These are phyloP conservation scores for Apophysomyces trapeziformis DNA, from an alignment of 371 early-diverging fungal genomes.

Conservation along the genomic window DNA sequence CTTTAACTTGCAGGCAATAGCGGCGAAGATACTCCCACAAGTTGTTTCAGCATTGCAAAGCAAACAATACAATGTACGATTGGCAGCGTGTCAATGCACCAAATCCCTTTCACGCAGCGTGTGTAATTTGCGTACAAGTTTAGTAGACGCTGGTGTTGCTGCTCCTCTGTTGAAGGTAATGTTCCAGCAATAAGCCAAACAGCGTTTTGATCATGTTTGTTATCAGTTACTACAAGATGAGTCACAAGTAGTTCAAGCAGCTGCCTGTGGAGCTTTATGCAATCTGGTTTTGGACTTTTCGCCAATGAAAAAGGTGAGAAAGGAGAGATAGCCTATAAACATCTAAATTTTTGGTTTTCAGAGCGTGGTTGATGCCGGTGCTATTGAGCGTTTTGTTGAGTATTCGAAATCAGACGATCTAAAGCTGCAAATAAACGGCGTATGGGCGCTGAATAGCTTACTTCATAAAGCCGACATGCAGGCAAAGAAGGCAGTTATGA, in stretches of 20 bases:
- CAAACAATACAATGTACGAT: conserved; percentile 61
- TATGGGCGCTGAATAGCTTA: conserved; percentile 89
- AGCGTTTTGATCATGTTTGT: background rate
- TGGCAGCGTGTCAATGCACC: conserved; percentile 84
- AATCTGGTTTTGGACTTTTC: conserved; percentile 89
- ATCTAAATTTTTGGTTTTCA: conserved; percentile 10
- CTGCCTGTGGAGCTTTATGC: conserved; percentile 83
- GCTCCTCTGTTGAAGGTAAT: conserved; percentile 71
- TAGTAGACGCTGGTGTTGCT: conserved; percentile 84
- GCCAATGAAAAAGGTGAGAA: conserved; percentile 78
- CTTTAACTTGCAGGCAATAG: conserved; percentile 59
- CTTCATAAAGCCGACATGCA: conserved; percentile 73
- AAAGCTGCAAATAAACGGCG: conserved; percentile 71
- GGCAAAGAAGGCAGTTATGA: conserved; percentile 75
- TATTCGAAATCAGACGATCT: conserved; percentile 58
- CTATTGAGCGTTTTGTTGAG: conserved; percentile 72
- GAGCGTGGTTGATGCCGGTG: conserved; percentile 78
- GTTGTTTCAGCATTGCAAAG: conserved; percentile 75
- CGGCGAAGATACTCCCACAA: conserved; percentile 75
- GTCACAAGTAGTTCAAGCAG: conserved; percentile 67
- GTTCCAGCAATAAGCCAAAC: background rate
- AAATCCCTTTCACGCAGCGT: conserved; percentile 81
- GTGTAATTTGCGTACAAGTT: conserved; percentile 76
- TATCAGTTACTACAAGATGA: conserved; percentile 69
- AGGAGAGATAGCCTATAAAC: background rate